Conservation (phyloP, 192 early-diverging fungal genomes). For the Jimgerdemannia flammicorona region DNA sequence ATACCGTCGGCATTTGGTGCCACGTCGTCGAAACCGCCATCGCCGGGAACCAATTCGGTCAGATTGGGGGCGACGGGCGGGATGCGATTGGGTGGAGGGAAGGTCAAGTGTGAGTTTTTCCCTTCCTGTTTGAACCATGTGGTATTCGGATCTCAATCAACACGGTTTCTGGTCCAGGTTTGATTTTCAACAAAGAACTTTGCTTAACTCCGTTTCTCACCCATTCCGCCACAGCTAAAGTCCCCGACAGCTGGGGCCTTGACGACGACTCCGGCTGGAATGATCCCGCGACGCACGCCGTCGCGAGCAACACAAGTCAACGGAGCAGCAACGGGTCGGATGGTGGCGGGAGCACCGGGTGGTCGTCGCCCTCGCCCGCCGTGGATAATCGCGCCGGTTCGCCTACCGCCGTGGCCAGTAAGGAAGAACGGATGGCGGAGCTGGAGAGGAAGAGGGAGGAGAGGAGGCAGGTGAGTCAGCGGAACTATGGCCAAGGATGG, state of each 20-base stretch:
- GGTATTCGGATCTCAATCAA: not conserved
- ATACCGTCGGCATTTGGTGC: not conserved
- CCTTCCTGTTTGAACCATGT: not conserved
- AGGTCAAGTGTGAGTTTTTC: not conserved
- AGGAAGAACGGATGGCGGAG: slow-evolving; percentile 48
- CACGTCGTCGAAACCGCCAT: not conserved
- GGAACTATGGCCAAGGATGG: not conserved
- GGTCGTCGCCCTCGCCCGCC: slow-evolving; percentile 1
- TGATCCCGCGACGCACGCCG: not conserved
- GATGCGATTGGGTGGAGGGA: not conserved
- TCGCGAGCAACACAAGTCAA: not conserved
- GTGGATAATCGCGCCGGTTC: not conserved
- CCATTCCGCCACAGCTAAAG: slow-evolving; percentile 8
- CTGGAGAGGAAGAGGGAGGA: slow-evolving; percentile 50
- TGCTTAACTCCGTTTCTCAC: not conserved
- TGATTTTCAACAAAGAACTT: not conserved
- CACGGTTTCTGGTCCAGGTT: too few relatives aligned
- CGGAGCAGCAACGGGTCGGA: slow-evolving; percentile 7
- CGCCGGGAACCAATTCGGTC: too few relatives aligned
- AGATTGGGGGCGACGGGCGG: too few relatives aligned
- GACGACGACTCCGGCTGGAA: slow-evolving; percentile 16
- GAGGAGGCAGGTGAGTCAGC: slow-evolving; percentile 30
- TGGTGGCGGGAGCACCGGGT: slow-evolving; percentile 13
- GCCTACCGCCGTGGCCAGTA: slow-evolving; percentile 11
- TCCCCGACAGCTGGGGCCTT: slow-evolving; percentile 16